Percentiles rank a stretch among this genome's conserved stretches.
Evolutionary conservation across 768 basidiomycete species (phyloP).

Genomic region (Trametes gibbosa): DNA sequence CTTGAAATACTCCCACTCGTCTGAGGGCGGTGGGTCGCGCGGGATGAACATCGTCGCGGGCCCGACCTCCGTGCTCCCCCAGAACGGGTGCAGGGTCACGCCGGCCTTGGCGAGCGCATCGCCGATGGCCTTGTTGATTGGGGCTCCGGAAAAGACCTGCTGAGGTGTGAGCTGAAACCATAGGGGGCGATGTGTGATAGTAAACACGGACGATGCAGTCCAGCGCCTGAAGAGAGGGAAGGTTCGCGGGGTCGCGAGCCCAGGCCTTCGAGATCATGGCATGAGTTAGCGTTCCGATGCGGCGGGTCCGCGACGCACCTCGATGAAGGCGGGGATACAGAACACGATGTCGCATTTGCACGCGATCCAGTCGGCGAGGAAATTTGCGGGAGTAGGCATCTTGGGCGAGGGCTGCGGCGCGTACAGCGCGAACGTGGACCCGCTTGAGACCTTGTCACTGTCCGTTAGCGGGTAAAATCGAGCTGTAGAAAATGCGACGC

Average conservation of each 20-base stretch:
- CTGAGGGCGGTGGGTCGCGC: not conserved
- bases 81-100: slow-evolving; percentile 1
- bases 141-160: slow-evolving; percentile 2
- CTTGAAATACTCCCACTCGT: slow-evolving; percentile 24
- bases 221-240: not conserved
- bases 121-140: slow-evolving; percentile 2
- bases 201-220: slow-evolving; percentile 9
- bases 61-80: slow-evolving; percentile 13
- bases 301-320: not conserved
- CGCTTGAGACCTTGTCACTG: not conserved
- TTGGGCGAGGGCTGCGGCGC: slow-evolving; percentile 5
- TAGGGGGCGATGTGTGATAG: too few relatives aligned
- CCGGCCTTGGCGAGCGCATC: not conserved
- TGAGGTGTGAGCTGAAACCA: too few relatives aligned
- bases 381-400: slow-evolving; percentile 12
- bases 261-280: not conserved
- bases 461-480: not conserved
- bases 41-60: slow-evolving; percentile 15
- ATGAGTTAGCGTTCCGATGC: not conserved
- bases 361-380: slow-evolving; percentile 3
- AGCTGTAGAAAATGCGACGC: not conserved
- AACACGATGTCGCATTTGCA: slow-evolving; percentile 10
- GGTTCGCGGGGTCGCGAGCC: slow-evolving; percentile 4
- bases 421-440: slow-evolving; percentile 9
- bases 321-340: slow-evolving; percentile 15